Conservation (phyloP, 768 basidiomycete genomes). For the Tephrocybe sp. region DNA sequence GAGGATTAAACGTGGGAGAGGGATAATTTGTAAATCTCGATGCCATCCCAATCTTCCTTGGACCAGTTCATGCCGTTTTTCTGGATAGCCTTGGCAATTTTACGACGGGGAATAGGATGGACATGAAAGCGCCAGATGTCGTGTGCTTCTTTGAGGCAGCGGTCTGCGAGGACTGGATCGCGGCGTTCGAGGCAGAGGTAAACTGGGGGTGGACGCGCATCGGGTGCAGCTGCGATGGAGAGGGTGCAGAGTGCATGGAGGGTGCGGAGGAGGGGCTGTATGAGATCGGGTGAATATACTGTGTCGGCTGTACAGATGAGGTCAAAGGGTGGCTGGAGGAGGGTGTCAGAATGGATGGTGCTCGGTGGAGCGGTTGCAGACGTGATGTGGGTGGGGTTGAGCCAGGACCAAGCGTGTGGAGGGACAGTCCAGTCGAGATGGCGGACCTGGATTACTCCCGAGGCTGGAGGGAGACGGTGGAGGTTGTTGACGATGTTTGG, state of each 20-base stretch:
- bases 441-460: conserved; percentile 54
- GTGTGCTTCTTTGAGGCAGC: conserved; percentile 54
- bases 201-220: conserved; percentile 42
- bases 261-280: conserved; percentile 68
- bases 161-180: conserved; percentile 64
- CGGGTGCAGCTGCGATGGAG: conserved; percentile 28
- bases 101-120: conserved; percentile 55
- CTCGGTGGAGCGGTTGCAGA: conserved; percentile 22
- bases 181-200: conserved; percentile 74
- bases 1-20: conserved; percentile 10
- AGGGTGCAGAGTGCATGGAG: conserved; percentile 49
- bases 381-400: conserved; percentile 35
- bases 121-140: conserved; percentile 54
- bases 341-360: conserved; percentile 6
- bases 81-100: conserved; percentile 58
- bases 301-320: conserved; percentile 85
- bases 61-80: conserved; percentile 60
- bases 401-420: conserved; percentile 57
- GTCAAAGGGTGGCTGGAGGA: conserved; percentile 60
- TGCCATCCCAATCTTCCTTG: conserved; percentile 71
- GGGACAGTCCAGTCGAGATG: conserved; percentile 70
- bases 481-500: conserved; percentile 60
- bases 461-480: conserved; percentile 18
- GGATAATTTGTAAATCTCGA: conserved; percentile 75
- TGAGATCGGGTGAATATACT: conserved; percentile 60